Percentiles rank a stretch among this genome's conserved stretches.
Evolutionary conservation across 306 rosid genomes (phyloP).

Genomic region (Prunus mira): DNA sequence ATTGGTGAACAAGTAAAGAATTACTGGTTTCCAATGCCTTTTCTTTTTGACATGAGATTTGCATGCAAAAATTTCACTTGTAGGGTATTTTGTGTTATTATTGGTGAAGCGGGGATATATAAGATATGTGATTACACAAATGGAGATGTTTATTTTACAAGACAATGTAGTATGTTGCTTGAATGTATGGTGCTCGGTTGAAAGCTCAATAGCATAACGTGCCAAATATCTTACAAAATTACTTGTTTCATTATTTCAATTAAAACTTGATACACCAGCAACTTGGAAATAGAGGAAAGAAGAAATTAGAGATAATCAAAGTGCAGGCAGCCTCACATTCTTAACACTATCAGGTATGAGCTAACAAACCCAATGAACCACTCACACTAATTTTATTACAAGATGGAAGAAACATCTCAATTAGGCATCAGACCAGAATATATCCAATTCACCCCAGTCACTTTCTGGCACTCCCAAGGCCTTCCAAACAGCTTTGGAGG

Average conservation of each 20-base stretch:
- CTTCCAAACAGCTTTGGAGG: constrained; percentile 34
- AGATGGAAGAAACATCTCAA: not conserved
- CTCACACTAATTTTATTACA: too few relatives aligned
- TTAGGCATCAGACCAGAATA: constrained; percentile 25
- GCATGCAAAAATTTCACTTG: too few relatives aligned
- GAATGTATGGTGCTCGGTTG: not conserved
- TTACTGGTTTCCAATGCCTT: not conserved
- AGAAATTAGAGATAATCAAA: too few relatives aligned
- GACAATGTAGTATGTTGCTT: not conserved
- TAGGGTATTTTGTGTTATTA: too few relatives aligned
- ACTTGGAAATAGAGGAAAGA: too few relatives aligned
- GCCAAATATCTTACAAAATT: not conserved
- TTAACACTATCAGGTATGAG: too few relatives aligned
- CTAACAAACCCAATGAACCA: too few relatives aligned
- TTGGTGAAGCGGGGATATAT: too few relatives aligned
- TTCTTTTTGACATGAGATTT: not conserved
- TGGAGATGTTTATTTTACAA: not conserved
- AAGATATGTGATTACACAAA: too few relatives aligned
- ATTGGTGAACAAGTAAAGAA: not conserved
- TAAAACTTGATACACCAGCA: too few relatives aligned
- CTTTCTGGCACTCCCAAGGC: constrained; percentile 22
- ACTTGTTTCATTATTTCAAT: not conserved
- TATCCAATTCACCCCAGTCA: constrained; percentile 17
- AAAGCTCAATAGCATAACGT: not conserved
- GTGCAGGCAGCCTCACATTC: too few relatives aligned